Evolutionary conservation across 257 asterid species (phyloP), one percentile per base, ranked within the genome.

Genomic region (Solanum pennellii): DNA sequence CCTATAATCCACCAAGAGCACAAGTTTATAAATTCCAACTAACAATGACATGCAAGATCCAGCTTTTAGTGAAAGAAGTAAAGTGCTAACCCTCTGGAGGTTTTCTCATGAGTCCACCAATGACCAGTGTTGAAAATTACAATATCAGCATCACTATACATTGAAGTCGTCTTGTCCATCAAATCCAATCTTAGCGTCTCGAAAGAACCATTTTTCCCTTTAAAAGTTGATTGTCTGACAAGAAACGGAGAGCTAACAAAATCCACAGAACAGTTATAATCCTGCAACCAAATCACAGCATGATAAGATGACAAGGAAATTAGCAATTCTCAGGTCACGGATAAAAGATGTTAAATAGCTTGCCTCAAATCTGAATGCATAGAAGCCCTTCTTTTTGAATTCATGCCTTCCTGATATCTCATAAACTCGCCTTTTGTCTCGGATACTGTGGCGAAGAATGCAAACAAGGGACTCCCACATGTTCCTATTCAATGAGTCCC

Each of bases 51-150:
- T 44, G 62, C 65, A 45, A 79, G 62, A 45, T 21, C 25, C 74
- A 66, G 80, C 82, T 41, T 39, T 44, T 42, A 56, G 18, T 27
- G 31, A 82, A 6, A 59, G 0, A 59, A 20, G 25, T 20, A 20
- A 59, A 31, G 6, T 75, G 88, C 97, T 91, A 87, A 97, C 99
- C 99, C 99, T 60, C 91, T 93, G 71, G 98, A 94, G 69, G 98
- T 96, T 91, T 96, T 96, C 89, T 96, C 99, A 85, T 96, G 99
- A 90, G 99, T 96, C 99, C 99, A 95, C 99, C 99, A 96, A 86
- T 96, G 99, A 37, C 98, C 99, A 5, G 98, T 96, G 88, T 96
- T 95, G 91, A 97, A 97, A 86, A 97, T 91, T 12, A 97, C 76
- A 21, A 97, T 93, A 89, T 97, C 98, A 1, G 99, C 99, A 88